Evolutionary conservation across 2,329 filamentous ascomycete species (phyloP), one percentile per base, ranked within the genome.

Genomic region (Beauveria asiatica): DNA sequence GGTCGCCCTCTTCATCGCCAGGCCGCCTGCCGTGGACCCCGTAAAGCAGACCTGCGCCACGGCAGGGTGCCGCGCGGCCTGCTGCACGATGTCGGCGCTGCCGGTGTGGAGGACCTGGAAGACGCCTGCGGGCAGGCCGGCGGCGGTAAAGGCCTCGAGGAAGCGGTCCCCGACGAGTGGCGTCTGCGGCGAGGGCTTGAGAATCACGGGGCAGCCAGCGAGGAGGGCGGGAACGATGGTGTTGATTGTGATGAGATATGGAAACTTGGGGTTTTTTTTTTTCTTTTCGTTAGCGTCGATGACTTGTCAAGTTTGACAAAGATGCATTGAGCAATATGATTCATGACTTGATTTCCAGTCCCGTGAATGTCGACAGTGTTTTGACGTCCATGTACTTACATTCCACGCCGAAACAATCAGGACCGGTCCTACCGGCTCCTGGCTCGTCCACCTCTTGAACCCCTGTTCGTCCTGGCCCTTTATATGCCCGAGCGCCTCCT

Each of bases 361-460:
- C 11, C 23, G 16, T 30, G 19, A 8, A 41, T 25, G 7, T 41
- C 30, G 5, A 37, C 44, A 25, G 21, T 46, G 21, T 16, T 25
- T 57, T 57, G 5, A 3, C 33, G 2, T 48, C 8, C 5, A 3
- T 25, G 6, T 11, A 74, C 90, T 76, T 75, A 94, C 92, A 76
- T 97, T 97, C 93, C 93, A 97, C 0, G 93, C 89, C 74, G 97
- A 97, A 62, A 97, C 84, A 65, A 97, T 83, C 62, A 97, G 80
- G 17, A 94, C 89, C 10, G 92, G 91, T 1, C 93, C 93, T 55
- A 97, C 83, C 1, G 93, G 90, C 10, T 90, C 84, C 75, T 94
- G 95, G 72, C 87, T 86, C 71, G 97, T 91, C 70, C 90, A 96
- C 65, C 93, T 83, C 76, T 87, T 91, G 78, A 96, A 97, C 0